phyloP scores from a whole-genome alignment of 345 rosid species.

The Mangifera indica region DNA sequence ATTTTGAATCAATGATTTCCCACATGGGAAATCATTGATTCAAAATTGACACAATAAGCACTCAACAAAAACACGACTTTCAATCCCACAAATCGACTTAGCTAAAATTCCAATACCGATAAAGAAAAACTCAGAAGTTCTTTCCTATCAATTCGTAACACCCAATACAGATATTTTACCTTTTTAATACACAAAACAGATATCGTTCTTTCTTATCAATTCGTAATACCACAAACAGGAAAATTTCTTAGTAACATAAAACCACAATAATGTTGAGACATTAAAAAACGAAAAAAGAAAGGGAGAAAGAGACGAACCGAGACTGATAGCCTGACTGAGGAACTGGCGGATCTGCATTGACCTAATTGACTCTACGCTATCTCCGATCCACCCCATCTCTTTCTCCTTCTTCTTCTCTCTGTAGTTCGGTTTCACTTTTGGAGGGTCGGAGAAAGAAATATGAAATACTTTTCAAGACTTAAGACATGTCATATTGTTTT shows the following conservation, averaged over 20 bases:
- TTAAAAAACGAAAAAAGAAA: background rate
- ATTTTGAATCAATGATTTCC: background rate
- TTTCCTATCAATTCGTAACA: background rate
- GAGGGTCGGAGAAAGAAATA: background rate
- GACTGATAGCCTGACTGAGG: conserved; percentile 73
- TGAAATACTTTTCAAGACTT: no score
- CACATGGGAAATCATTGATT: background rate
- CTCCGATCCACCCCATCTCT: conserved; percentile 75
- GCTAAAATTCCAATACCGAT: background rate
- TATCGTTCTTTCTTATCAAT: no score
- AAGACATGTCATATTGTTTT: no score
- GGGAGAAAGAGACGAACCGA: conserved; percentile 47
- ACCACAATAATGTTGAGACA: background rate
- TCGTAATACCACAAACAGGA: background rate
- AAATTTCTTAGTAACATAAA: background rate
- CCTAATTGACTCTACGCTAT: conserved; percentile 68
- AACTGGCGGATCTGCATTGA: conserved; percentile 84
- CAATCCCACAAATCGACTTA: background rate
- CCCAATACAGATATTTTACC: no score
- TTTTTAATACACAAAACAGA: no score
- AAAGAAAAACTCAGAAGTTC: background rate
- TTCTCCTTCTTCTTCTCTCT: background rate
- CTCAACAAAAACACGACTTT: background rate
- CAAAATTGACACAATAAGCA: no score
- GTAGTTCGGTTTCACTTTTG: background rate